Conservation (phyloP, 176 grass and related monocot species). For the Cocos nucifera region DNA sequence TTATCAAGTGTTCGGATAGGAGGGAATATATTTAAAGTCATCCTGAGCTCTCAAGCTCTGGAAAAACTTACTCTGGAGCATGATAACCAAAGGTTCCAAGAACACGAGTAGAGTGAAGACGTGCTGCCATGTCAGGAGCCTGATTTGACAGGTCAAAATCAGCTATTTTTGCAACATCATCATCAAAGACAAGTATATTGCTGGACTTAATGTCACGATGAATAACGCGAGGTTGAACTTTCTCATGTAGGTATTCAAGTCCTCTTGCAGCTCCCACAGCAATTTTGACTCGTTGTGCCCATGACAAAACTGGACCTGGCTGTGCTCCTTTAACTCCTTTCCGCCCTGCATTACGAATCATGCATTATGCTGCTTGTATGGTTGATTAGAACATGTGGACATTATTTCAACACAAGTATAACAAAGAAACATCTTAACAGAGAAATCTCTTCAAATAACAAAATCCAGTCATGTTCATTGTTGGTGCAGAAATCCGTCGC, state of each 20-base stretch:
- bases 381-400: too few species aligned
- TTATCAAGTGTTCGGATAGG: too few species aligned
- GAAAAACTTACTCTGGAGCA: constrained; percentile 62
- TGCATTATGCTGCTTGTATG: too few species aligned
- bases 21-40: too few species aligned
- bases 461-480: too few species aligned
- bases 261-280: constrained; percentile 76
- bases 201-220: constrained; percentile 81
- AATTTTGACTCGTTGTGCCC: constrained; percentile 68
- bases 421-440: too few species aligned
- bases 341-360: constrained; percentile 29
- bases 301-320: constrained; percentile 66
- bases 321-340: constrained; percentile 87
- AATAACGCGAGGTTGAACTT: constrained; percentile 67
- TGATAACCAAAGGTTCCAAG: constrained; percentile 84
- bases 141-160: constrained; percentile 80
- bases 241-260: constrained; percentile 78
- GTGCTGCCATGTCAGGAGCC: too few species aligned
- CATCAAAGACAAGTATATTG: constrained; percentile 80
- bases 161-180: constrained; percentile 68
- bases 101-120: constrained; percentile 83
- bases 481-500: too few species aligned
- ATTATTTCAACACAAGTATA: too few species aligned
- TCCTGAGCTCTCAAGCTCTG: too few species aligned
- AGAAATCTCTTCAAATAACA: too few species aligned